Base-by-base conservation (phyloP, 305 asterid genomes). In the Solanum hybrid region DNA sequence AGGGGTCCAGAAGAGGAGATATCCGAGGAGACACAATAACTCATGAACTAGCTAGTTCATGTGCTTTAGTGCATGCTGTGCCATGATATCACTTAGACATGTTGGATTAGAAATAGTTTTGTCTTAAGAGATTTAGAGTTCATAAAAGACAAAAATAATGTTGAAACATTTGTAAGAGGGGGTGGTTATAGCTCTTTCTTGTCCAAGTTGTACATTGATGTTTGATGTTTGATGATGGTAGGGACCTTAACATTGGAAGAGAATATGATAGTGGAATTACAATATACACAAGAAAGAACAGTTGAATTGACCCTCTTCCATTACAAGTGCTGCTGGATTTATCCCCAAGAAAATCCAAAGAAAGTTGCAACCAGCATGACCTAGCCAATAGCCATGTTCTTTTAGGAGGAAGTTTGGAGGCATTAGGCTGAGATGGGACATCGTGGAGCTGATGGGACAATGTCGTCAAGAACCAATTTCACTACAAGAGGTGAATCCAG, bases 251-350 rank as follows among this genome's bases (percentile, higher is more conserved):
- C 83, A 10, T 81, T 83, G 41, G 57, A 27, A 37, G 36, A 27
- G 57, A 89, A 34, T 89, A 27, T 41, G 89, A 84, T 89, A 38
- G 80, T 84, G 89, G 91, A 45, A 39, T 22, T 31, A 73, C 80
- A 68, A 84, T 84, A 37, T 39, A 39, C 89, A 61, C 86, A 41
- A 70, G 37, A 89, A 77, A 38, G 15, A 85, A 73, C 85, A 89
- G 79, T 33, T 89, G 78, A 89, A 33, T 31, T 65, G 87, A 89
- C 75, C 83, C 72, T 72, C 34, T 70, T n/a, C 89, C 89, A 87
- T 87, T 83, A 29, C 12, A 76, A 73, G 38, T 87, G 68, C 26
- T 27, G 27, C 36, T 65, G 75, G 75, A 65, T 65, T 65, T 22
- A n/a, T 72, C 27, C 27, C 33, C 39, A n/a, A 87, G 17, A 87